phyloP scores from a whole-genome alignment of 1,139 yeast genomes.

The Saccharomycopsis phalli region DNA sequence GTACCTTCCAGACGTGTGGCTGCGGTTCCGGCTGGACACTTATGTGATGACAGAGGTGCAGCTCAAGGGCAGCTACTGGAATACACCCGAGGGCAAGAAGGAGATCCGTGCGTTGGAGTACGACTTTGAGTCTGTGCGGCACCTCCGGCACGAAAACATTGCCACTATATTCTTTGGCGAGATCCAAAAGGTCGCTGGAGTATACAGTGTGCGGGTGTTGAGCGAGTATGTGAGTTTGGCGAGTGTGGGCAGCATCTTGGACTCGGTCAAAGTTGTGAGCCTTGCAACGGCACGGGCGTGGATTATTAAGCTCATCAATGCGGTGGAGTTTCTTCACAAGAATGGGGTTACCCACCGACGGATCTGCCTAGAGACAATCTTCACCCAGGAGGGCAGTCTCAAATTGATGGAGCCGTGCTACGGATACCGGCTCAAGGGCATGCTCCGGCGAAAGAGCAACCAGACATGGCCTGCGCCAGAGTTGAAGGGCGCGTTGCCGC shows the following conservation, averaged over 20 bases:
- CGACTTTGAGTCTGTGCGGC: slow-evolving; percentile 55
- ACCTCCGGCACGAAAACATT: slow-evolving; percentile 56
- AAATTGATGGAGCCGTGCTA: slow-evolving; percentile 64
- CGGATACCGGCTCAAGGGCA: slow-evolving; percentile 52
- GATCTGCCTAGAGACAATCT: slow-evolving; percentile 51
- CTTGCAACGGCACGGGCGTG: slow-evolving; percentile 76
- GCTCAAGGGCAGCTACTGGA: slow-evolving; percentile 60
- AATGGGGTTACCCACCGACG: slow-evolving; percentile 68
- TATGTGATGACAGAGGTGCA: slow-evolving; percentile 62
- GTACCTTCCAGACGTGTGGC: slow-evolving; percentile 37
- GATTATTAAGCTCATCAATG: slow-evolving; percentile 82
- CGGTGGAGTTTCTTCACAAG: slow-evolving; percentile 74
- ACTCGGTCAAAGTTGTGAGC: slow-evolving; percentile 59
- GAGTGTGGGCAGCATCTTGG: slow-evolving; percentile 57
- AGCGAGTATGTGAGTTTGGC: slow-evolving; percentile 54
- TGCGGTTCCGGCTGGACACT: no score
- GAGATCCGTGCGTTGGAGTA: slow-evolving; percentile 63
- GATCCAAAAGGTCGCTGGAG: slow-evolving; percentile 40
- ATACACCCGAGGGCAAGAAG: slow-evolving; percentile 61
- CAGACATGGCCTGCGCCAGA: slow-evolving; percentile 75
- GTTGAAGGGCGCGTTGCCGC: slow-evolving; percentile 37
- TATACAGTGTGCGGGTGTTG: slow-evolving; percentile 61
- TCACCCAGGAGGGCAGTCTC: slow-evolving; percentile 43
- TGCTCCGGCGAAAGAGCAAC: slow-evolving; percentile 31
- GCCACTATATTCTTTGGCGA: slow-evolving; percentile 62